Evolutionary conservation across 2,329 filamentous ascomycete species (phyloP).

Genomic region (Alternaria incomplexa): DNA sequence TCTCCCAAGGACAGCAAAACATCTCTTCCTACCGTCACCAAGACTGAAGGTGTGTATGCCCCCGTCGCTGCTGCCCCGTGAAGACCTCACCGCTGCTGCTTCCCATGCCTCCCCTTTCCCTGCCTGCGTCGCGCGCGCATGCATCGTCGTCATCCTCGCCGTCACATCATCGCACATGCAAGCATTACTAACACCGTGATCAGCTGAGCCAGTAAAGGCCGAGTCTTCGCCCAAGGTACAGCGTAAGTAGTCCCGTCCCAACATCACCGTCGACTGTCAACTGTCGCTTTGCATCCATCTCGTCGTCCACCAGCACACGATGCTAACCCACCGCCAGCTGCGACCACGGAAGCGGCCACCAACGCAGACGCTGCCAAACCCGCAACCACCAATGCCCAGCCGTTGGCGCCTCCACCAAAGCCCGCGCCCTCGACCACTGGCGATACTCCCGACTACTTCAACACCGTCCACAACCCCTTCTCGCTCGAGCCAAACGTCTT

Average conservation of each 20-base stretch:
- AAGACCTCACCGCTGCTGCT: not conserved
- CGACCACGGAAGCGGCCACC: slow-evolving; percentile 26
- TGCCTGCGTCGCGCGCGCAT: slow-evolving; percentile 7
- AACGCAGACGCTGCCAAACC: slow-evolving; percentile 37
- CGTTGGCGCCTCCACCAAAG: slow-evolving; percentile 60
- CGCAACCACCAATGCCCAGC: slow-evolving; percentile 51
- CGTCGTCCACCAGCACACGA: slow-evolving; percentile 7
- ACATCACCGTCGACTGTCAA: slow-evolving; percentile 4
- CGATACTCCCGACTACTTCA: slow-evolving; percentile 60
- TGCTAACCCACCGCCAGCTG: slow-evolving; percentile 28
- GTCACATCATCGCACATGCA: slow-evolving; percentile 4
- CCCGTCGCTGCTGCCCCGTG: slow-evolving; percentile 1
- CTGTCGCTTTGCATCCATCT: slow-evolving; percentile 1
- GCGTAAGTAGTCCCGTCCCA: slow-evolving; percentile 25
- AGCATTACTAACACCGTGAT: slow-evolving; percentile 26
- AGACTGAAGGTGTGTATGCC: slow-evolving; percentile 44
- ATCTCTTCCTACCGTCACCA: slow-evolving; percentile 37
- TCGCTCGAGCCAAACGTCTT: slow-evolving; percentile 94
- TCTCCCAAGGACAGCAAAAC: slow-evolving; percentile 47
- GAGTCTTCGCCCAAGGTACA: slow-evolving; percentile 31
- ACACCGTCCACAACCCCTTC: slow-evolving; percentile 59
- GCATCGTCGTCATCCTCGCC: slow-evolving; percentile 17
- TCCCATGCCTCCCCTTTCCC: not conserved
- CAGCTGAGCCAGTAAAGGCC: slow-evolving; percentile 33
- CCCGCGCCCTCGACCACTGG: slow-evolving; percentile 50